Base-by-base conservation (phyloP, 106 monocot genomes). In the Dendrobium chrysotoxum region DNA sequence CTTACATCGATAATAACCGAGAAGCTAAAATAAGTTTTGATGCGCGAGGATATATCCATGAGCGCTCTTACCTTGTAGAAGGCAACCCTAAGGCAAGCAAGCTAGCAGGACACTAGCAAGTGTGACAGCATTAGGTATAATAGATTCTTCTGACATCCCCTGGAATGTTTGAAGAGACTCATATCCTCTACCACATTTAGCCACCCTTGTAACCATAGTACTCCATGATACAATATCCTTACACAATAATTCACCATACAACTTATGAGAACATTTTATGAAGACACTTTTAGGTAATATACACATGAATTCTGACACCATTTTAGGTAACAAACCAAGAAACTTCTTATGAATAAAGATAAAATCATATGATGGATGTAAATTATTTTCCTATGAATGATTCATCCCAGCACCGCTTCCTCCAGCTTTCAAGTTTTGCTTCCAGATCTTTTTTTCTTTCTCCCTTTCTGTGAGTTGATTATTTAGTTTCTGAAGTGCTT, bases 1-100 rank as follows among this genome's bases (percentile, higher is more conserved):
- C 79, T 91, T 98, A 76, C 92, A 88, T 38, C 85, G 90, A 83
- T 94, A 95, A 91, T 92, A 98, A 0, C 98, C 98, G 39, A 89
- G 91, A 11, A 98, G 91, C 8, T 89, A 80, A 7, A 98, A 85
- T 1, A 98, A 81, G 39, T 98, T 94, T 67, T 92, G 86, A 86
- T 98, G 98, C 20, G 94, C 90, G 30, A 98, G 91, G n/a, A 72
- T 68, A 39, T 76, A 84, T 2, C 75, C 87, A 71, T 84, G 84
- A 54, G 82, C 61, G 30, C 84, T 80, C 82, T 82, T 87, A 4
- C 87, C 84, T 57, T 79, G 79, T 39, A 35, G 77, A 42, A 84
- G 30, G 17, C 73, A 82, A 26, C 82, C 82, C 58, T 85, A 53
- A 41, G 78, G 80, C 10, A 85, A 78, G 54, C 90, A 90, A 30